Conservation (phyloP, 2,329 filamentous ascomycete species). For the Penicillium sp. region DNA sequence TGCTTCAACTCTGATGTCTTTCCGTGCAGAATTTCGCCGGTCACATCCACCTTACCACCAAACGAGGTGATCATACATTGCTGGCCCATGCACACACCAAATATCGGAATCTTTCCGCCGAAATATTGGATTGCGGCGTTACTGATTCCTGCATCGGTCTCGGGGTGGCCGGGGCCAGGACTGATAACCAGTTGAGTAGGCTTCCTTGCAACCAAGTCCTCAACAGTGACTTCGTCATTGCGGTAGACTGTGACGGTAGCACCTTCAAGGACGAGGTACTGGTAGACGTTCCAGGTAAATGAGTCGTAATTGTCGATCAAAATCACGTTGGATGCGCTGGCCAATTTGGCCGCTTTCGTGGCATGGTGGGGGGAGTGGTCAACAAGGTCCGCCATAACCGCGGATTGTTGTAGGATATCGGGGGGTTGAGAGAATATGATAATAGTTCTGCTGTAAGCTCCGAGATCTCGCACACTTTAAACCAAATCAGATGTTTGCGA, state of each 20-base stretch:
- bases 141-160: constrained; percentile 88
- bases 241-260: constrained; percentile 85
- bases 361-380: constrained; percentile 85
- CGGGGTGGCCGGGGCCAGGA: constrained; percentile 89
- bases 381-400: constrained; percentile 51
- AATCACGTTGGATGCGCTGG: constrained; percentile 84
- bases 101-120: constrained; percentile 87
- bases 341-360: constrained; percentile 67
- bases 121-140: constrained; percentile 89
- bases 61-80: constrained; percentile 97
- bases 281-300: constrained; percentile 99
- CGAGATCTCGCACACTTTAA: neutral
- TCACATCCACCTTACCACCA: constrained; percentile 85
- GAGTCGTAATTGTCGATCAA: constrained; percentile 99
- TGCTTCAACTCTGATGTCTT: constrained; percentile 92
- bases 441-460: neutral
- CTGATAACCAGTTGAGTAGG: constrained; percentile 94
- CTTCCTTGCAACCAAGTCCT: constrained; percentile 77
- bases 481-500: neutral
- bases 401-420: constrained; percentile 1
- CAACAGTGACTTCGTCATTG: constrained; percentile 86
- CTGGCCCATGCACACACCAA: constrained; percentile 99
- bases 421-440: neutral
- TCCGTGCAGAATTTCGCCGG: constrained; percentile 93
- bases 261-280: constrained; percentile 95